phyloP scores from a whole-genome alignment of 1,139 yeast genomes.

The Meyerozyma sp. region DNA sequence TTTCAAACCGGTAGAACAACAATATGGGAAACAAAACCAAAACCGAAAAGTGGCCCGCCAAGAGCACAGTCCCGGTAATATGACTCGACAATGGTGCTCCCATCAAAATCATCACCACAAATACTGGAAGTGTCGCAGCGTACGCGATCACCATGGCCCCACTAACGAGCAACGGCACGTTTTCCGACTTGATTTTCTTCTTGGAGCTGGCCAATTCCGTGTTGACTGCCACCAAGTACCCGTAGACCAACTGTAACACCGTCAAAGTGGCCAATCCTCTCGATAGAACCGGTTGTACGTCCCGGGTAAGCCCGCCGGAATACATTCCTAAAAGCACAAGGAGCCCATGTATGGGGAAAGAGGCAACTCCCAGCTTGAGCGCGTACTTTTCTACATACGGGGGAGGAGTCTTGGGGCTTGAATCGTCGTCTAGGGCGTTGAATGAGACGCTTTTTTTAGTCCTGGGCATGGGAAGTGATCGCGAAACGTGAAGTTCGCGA shows the following conservation, averaged over 20 bases:
- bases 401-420: not conserved
- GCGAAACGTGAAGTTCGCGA: no score
- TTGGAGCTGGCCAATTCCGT: conserved; percentile 13
- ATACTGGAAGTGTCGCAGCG: conserved; percentile 48
- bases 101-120: conserved; percentile 52
- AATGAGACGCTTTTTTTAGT: not conserved
- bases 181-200: conserved; percentile 18
- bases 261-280: conserved; percentile 22
- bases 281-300: conserved; percentile 21
- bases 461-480: not conserved
- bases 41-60: conserved; percentile 62
- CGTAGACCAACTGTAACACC: conserved; percentile 24
- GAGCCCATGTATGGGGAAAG: conserved; percentile 48
- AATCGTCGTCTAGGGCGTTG: not conserved
- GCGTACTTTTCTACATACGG: conserved; percentile 1
- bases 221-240: conserved; percentile 18
- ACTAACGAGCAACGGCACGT: conserved; percentile 26
- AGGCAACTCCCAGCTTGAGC: conserved; percentile 14
- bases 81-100: conserved; percentile 78
- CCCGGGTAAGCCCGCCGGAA: conserved; percentile 26
- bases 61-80: conserved; percentile 52
- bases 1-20: conserved; percentile 53
- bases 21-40: conserved; percentile 63
- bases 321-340: conserved; percentile 32
- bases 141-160: conserved; percentile 37